Conservation (phyloP, 2,329 filamentous ascomycete species). For the Exophiala mesophila region DNA sequence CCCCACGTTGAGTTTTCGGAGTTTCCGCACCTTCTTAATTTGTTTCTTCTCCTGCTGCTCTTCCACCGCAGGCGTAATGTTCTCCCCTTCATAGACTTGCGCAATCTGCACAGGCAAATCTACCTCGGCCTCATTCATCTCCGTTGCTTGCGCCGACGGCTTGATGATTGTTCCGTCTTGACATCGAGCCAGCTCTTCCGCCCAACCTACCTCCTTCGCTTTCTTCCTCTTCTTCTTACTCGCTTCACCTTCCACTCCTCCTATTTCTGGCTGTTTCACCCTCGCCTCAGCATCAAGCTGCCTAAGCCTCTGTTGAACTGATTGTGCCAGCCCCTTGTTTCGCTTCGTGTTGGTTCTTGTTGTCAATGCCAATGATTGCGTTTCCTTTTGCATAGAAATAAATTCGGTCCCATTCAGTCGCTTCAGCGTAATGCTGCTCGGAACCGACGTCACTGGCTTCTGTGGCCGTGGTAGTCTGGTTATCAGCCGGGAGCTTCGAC, state of each 20-base stretch:
- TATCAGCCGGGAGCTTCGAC: conserved; percentile 34
- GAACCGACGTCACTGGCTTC: conserved; percentile 24
- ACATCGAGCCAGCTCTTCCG: conserved; percentile 9
- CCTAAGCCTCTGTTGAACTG: conserved; percentile 17
- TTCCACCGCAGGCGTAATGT: not conserved
- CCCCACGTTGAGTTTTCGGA: conserved; percentile 22
- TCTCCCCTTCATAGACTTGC: not conserved
- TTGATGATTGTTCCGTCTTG: conserved; percentile 7
- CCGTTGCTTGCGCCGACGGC: not conserved
- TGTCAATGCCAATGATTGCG: conserved; percentile 37
- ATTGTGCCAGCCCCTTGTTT: conserved; percentile 36
- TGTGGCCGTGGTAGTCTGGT: conserved; percentile 27
- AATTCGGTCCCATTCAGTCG: conserved; percentile 44
- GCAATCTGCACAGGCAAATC: not conserved
- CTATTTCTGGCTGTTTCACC: conserved; percentile 4
- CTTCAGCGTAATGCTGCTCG: conserved; percentile 39
- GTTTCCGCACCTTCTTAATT: conserved; percentile 19
- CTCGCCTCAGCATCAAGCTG: conserved; percentile 21
- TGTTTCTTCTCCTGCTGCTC: conserved; percentile 5
- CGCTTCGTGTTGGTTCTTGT: conserved; percentile 41
- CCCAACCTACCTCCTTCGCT: conserved; percentile 11
- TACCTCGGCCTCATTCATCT: conserved; percentile 3
- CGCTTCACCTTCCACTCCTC: not conserved
- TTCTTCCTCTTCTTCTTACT: conserved; percentile 5
- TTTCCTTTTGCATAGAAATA: conserved; percentile 39